phyloP scores from a whole-genome alignment of 441 rosid species.

The Isatis lusitanica region DNA sequence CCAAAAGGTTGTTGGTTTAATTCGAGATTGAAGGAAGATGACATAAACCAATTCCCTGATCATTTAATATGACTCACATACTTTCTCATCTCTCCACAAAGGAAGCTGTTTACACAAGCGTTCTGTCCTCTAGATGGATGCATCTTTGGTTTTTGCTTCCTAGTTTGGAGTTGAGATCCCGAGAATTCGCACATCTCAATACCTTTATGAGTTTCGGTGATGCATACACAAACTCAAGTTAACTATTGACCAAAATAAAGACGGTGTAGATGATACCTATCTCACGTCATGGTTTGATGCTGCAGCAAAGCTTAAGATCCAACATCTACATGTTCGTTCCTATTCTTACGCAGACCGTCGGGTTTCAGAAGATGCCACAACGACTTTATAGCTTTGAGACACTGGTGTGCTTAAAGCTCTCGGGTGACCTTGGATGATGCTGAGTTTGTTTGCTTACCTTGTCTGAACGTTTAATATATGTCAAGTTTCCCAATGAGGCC shows the following conservation, averaged over 20 bases:
- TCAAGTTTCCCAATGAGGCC: neutral
- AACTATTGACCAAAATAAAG: neutral
- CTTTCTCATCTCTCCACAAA: slow-evolving; percentile 15
- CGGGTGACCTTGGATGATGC: neutral
- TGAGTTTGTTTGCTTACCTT: neutral
- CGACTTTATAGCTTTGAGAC: neutral
- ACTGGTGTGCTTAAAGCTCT: neutral
- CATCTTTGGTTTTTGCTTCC: neutral
- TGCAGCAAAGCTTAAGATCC: neutral
- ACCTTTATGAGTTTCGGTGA: neutral
- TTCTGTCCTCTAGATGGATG: slow-evolving; percentile 9
- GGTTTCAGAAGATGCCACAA: neutral
- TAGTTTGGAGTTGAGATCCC: neutral
- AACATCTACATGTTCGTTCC: neutral
- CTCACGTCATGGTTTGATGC: slow-evolving; percentile 4
- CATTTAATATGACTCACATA: neutral
- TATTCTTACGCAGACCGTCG: neutral
- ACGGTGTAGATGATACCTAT: neutral
- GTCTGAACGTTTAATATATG: neutral
- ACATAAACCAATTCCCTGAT: slow-evolving; percentile 17
- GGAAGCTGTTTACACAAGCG: slow-evolving; percentile 12
- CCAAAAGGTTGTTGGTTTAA: neutral
- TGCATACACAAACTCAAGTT: neutral
- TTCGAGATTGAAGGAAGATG: neutral
- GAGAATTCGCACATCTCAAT: neutral